Evolutionary conservation across 1,139 yeast species (phyloP).

Genomic region (Tardiomyces digboiensis): DNA sequence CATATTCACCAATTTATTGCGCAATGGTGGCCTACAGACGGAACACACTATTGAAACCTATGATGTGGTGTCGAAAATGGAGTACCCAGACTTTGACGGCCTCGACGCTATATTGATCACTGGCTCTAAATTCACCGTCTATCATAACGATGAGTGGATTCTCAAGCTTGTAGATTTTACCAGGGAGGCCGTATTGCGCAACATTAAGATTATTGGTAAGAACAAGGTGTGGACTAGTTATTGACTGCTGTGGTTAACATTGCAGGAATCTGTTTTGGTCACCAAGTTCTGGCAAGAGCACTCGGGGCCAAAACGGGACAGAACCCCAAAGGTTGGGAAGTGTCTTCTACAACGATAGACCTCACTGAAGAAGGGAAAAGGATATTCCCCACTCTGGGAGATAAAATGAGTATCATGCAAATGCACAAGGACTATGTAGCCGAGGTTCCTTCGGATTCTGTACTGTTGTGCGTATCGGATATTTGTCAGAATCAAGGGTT

Average conservation of each 20-base stretch:
- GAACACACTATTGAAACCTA: slow-evolving; percentile 29
- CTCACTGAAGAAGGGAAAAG: slow-evolving; percentile 31
- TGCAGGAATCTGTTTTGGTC: slow-evolving; percentile 76
- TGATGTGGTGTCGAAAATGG: slow-evolving; percentile 33
- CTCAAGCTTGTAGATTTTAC: slow-evolving; percentile 34
- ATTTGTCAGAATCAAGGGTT: slow-evolving; percentile 58
- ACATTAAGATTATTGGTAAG: slow-evolving; percentile 23
- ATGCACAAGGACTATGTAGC: slow-evolving; percentile 65
- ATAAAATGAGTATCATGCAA: slow-evolving; percentile 39
- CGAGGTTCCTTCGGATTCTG: slow-evolving; percentile 36
- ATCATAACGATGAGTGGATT: slow-evolving; percentile 48
- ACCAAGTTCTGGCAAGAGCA: slow-evolving; percentile 62
- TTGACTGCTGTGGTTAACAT: slow-evolving; percentile 30
- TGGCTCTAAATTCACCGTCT: slow-evolving; percentile 58
- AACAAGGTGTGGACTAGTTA: slow-evolving; percentile 5
- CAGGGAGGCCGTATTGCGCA: slow-evolving; percentile 11
- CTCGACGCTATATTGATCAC: slow-evolving; percentile 46
- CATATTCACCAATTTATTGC: slow-evolving; percentile 22
- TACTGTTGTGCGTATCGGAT: slow-evolving; percentile 34
- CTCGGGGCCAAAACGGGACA: slow-evolving; percentile 52
- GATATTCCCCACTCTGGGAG: slow-evolving; percentile 26
- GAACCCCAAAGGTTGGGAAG: slow-evolving; percentile 64
- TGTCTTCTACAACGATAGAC: slow-evolving; percentile 46
- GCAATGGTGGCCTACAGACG: slow-evolving; percentile 18
- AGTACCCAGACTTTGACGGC: slow-evolving; percentile 32